A percentile compares a stretch with the other conserved stretches of the same genome.
Evolutionary conservation across 2,329 filamentous ascomycete species (phyloP).

Genomic region (Colletotrichum eremochloae): DNA sequence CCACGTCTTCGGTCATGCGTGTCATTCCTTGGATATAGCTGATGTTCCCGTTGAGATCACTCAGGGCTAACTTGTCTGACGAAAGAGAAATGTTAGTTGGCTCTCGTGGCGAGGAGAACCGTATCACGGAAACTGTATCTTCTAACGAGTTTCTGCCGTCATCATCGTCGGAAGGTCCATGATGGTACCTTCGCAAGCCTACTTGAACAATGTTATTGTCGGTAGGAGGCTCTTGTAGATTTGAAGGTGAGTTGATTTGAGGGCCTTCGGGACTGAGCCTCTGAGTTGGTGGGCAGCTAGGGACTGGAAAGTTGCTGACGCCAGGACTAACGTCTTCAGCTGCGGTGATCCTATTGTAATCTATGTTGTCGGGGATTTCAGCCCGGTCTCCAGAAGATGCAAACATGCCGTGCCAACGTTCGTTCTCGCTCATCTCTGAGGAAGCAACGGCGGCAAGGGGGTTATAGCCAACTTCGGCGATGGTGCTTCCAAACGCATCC

Average conservation of each 20-base stretch:
- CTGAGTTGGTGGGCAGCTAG: neutral
- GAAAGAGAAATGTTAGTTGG: neutral
- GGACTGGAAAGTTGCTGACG: constrained; percentile 3
- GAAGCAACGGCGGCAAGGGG: neutral
- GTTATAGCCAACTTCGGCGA: constrained; percentile 19
- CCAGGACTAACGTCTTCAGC: constrained; percentile 21
- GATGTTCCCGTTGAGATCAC: neutral
- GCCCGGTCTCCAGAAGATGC: neutral
- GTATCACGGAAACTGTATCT: neutral
- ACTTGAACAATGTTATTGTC: neutral
- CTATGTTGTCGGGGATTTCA: neutral
- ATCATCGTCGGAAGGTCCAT: neutral
- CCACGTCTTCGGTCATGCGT: neutral
- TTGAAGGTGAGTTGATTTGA: constrained; percentile 2
- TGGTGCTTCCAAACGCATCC: constrained; percentile 19
- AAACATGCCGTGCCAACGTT: constrained; percentile 24
- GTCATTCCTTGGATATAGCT: neutral
- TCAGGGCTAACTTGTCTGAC: neutral
- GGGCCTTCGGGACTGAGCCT: constrained; percentile 8
- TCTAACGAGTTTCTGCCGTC: neutral
- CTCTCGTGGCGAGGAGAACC: neutral
- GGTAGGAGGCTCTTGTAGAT: neutral
- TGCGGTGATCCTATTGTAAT: neutral
- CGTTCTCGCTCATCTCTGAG: constrained; percentile 14
- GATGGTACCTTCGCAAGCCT: neutral